phyloP scores from a whole-genome alignment of 257 asterid genomes.

The Cordia subcordata region DNA sequence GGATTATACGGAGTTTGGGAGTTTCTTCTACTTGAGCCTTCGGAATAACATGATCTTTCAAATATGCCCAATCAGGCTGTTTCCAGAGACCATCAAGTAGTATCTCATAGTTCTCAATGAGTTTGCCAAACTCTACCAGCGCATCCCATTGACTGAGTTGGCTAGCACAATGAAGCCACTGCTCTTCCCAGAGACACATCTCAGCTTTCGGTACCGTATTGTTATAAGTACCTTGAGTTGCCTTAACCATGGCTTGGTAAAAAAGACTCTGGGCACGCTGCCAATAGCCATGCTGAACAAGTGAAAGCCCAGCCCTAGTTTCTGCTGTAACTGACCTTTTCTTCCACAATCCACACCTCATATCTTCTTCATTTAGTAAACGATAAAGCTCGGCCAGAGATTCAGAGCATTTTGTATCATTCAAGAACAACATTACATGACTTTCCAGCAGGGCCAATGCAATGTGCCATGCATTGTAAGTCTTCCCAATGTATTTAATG shows the following conservation, averaged over 20 bases:
- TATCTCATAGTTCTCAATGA: slow-evolving; percentile 88
- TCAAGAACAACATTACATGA: slow-evolving; percentile 90
- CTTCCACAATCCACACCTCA: slow-evolving; percentile 99
- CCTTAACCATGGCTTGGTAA: slow-evolving; percentile 97
- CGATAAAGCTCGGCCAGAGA: slow-evolving; percentile 99
- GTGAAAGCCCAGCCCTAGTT: slow-evolving; percentile 95
- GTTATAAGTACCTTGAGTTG: slow-evolving; percentile 97
- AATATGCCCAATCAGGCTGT: slow-evolving; percentile 95
- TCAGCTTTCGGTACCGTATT: slow-evolving; percentile 97
- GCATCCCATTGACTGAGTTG: slow-evolving; percentile 99
- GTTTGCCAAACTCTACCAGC: slow-evolving; percentile 88
- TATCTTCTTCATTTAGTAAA: slow-evolving; percentile 93
- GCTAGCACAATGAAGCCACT: slow-evolving; percentile 92
- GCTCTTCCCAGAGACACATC: slow-evolving; percentile 99
- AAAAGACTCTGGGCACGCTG: slow-evolving; percentile 94
- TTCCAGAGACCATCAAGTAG: slow-evolving; percentile 96
- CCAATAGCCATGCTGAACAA: slow-evolving; percentile 99
- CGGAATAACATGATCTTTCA: slow-evolving; percentile 88
- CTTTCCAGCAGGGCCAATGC: slow-evolving; percentile 90
- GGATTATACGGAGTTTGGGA: slow-evolving; percentile 90
- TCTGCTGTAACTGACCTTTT: slow-evolving; percentile 87
- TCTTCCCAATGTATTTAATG: slow-evolving; percentile 93
- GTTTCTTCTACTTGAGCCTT: slow-evolving; percentile 98
- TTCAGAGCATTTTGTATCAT: slow-evolving; percentile 91
- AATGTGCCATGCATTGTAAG: slow-evolving; percentile 98